phyloP scores from a whole-genome alignment of 2,329 filamentous ascomycete species.

The Emericellopsis cladophorae region DNA sequence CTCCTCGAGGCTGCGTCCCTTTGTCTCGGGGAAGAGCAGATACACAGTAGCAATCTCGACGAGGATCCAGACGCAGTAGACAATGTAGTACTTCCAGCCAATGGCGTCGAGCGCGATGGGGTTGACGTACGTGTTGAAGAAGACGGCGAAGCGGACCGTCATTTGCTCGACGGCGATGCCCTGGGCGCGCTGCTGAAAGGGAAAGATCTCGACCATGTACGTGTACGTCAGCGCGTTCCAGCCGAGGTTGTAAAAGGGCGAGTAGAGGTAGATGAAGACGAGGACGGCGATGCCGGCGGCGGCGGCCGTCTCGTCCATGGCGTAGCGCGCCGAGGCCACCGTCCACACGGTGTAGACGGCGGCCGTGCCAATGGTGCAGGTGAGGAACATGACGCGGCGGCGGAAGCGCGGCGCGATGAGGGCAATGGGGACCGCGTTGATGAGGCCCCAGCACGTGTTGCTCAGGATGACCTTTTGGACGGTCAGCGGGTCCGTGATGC shows the following conservation, averaged over 20 bases:
- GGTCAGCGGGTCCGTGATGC: slow-evolving; percentile 18
- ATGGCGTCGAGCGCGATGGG: slow-evolving; percentile 10
- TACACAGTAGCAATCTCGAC: slow-evolving; percentile 8
- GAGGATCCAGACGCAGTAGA: slow-evolving; percentile 12
- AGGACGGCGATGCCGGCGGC: slow-evolving; percentile 21
- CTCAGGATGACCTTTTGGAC: slow-evolving; percentile 8
- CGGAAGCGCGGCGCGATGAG: slow-evolving; percentile 25
- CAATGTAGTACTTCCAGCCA: slow-evolving; percentile 12
- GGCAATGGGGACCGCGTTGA: slow-evolving; percentile 25
- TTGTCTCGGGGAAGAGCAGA: slow-evolving; percentile 22
- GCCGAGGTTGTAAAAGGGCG: slow-evolving; percentile 13
- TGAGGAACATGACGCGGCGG: slow-evolving; percentile 5
- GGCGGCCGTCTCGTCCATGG: slow-evolving; percentile 15
- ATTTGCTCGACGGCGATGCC: slow-evolving; percentile 9
- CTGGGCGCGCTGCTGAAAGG: slow-evolving; percentile 17
- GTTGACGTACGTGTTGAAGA: slow-evolving; percentile 6
- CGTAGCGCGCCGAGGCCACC: slow-evolving; percentile 28
- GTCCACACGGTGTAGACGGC: slow-evolving; percentile 17
- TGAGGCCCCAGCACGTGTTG: slow-evolving; percentile 25
- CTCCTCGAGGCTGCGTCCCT: slow-evolving; percentile 30
- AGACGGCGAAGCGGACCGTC: slow-evolving; percentile 2
- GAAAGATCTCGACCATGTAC: slow-evolving; percentile 15
- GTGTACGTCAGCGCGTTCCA: slow-evolving; percentile 13
- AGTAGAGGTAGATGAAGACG: slow-evolving; percentile 15
- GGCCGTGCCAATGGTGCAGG: slow-evolving; percentile 11